These are phyloP conservation scores for Beauveria sp. DNA, from an alignment of 2,329 filamentous ascomycete genomes.

Conservation along the genomic window DNA sequence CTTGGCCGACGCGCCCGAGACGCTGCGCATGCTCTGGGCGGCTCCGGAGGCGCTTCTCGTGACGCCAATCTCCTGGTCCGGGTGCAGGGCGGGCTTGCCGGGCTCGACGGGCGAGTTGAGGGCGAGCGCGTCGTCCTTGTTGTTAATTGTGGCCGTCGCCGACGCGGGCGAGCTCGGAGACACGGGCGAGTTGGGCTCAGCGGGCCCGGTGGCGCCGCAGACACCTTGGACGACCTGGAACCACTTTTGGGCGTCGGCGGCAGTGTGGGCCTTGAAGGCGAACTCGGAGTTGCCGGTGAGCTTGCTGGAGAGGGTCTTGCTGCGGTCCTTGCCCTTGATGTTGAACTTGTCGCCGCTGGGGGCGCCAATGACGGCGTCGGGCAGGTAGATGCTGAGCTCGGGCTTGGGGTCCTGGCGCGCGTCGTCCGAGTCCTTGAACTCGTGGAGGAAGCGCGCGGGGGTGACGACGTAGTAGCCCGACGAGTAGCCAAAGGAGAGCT, in stretches of 20 bases:
- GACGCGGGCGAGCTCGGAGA: constrained; percentile 5
- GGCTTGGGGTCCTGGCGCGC: constrained; percentile 65
- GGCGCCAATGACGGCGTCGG: constrained; percentile 73
- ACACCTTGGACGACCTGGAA: constrained; percentile 61
- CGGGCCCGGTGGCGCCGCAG: constrained; percentile 42
- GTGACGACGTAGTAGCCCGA: constrained; percentile 87
- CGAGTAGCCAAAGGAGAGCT: constrained; percentile 69
- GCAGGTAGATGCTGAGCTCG: constrained; percentile 84
- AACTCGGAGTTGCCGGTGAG: constrained; percentile 74
- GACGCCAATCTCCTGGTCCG: constrained; percentile 8
- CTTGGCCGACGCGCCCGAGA: not conserved
- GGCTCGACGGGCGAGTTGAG: not conserved
- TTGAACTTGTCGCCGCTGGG: constrained; percentile 78
- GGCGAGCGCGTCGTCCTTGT: constrained; percentile 1
- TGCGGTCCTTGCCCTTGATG: constrained; percentile 89
- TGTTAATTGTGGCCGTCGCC: not conserved
- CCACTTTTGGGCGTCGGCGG: constrained; percentile 79
- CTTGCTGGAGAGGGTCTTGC: constrained; percentile 72
- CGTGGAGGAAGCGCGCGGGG: constrained; percentile 80
- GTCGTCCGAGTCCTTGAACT: constrained; percentile 89
- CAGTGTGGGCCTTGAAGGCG: constrained; percentile 77
- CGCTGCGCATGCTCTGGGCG: constrained; percentile 23
- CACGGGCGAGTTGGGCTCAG: constrained; percentile 22
- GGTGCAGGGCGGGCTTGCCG: not conserved
- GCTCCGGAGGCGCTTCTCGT: constrained; percentile 11